Percentiles rank a stretch among this genome's conserved stretches.
phyloP scores from a whole-genome alignment of 78 protist species.

The Neovahlkampfia damariscottae region DNA sequence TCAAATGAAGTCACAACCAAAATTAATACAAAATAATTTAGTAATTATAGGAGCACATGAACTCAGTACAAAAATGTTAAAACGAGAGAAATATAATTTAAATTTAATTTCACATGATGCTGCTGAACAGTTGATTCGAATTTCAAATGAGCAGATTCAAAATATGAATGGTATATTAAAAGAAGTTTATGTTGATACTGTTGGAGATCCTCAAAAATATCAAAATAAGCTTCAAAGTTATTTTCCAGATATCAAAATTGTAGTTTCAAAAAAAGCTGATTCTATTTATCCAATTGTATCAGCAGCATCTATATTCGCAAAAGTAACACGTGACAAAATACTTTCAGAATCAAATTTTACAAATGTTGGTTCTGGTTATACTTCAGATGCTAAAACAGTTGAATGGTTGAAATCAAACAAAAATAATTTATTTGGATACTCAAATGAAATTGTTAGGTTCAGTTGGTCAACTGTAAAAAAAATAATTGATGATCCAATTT shows the following conservation, averaged over 20 bases:
- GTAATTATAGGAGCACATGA: neutral
- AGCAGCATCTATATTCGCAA: slow-evolving; percentile 57
- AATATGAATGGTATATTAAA: neutral
- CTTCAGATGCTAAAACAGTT: slow-evolving; percentile 9
- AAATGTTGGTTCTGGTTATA: slow-evolving; percentile 14
- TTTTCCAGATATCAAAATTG: slow-evolving; percentile 23
- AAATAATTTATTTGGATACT: slow-evolving; percentile 1
- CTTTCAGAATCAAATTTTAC: neutral
- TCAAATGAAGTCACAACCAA: neutral
- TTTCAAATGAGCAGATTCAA: neutral
- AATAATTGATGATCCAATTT: neutral
- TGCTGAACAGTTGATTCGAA: neutral
- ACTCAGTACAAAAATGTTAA: neutral
- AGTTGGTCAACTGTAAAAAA: neutral
- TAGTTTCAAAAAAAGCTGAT: slow-evolving; percentile 51
- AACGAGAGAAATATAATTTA: neutral
- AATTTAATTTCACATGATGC: slow-evolving; percentile 28
- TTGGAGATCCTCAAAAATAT: slow-evolving; percentile 20
- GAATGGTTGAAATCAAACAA: neutral
- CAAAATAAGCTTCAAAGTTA: neutral
- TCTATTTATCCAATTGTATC: slow-evolving; percentile 25
- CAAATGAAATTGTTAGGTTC: neutral
- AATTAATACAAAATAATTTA: neutral
- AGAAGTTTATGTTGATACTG: slow-evolving; percentile 40
- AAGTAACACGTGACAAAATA: slow-evolving; percentile 30